Base-by-base conservation (phyloP, 495 filamentous ascomycete genomes). In the Penicillium crystallinum region DNA sequence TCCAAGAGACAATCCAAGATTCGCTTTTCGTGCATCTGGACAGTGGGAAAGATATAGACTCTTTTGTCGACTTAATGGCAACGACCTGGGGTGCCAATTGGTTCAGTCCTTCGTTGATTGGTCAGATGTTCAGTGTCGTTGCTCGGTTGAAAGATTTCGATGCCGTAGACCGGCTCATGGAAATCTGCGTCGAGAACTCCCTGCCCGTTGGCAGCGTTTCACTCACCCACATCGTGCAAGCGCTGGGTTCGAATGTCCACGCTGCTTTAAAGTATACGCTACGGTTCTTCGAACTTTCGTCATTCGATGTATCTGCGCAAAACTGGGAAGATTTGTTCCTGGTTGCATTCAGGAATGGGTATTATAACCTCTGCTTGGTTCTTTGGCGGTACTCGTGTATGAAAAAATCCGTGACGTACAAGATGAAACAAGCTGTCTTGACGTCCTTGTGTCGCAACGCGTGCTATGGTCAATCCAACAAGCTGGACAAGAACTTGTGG, bases 381-480 rank as follows among this genome's bases (percentile, higher is more conserved):
- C 37, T 79, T 11, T 81, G 77, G 77, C 59, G 63, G 37, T 74
- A 74, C 58, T 73, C 77, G 6, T 78, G 76, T 53, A 63, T 77
- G 58, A 30, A 66, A n/a, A 54, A 59, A 2, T 15, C 18, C n/a
- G 65, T 70, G 18, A 73, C 62, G 34, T 47, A 50, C 36, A 47
- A 59, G 2, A 77, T 76, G 71, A 57, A 51, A 25, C 58, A 65
- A n/a, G 42, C 55, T 10, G 60, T 74, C 9, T 34, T 63, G 25
- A 53, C 27, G 17, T 68, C 67, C 14, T 52, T 77, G 11, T 14
- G 22, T 29, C 56, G 66, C 47, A 67, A 66, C 33, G 53, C 52
- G 6, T 36, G 58, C 4, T 17, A 31, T 0, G 44, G 42, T 12
- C 46, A 57, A 15, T 44, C 36, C 15, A 39, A 39, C 8, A 47